Evolutionary conservation across 371 early-diverging fungal genomes (phyloP), one percentile per base, ranked within the genome.

Genomic region (Dichotomocladium elegans): DNA sequence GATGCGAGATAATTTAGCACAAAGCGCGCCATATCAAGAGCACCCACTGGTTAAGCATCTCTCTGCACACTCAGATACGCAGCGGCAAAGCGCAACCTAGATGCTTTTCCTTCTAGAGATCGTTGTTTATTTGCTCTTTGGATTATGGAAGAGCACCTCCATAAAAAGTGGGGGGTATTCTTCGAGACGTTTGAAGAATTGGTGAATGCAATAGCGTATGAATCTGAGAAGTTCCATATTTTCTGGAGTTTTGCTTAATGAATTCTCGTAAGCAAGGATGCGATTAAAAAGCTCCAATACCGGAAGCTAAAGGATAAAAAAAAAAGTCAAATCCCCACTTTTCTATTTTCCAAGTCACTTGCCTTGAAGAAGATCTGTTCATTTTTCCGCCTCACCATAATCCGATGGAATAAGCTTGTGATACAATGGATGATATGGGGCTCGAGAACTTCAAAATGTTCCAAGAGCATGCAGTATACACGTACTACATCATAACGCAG

Each of bases 351-450:
- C n/a, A n/a, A 44, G 27, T 21, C 30, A 49, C 57, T 47, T 50
- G 76, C 79, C 74, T 79, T 77, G 60, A 70, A 89, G 48, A 88
- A 82, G 2, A 84, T 49, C 5, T 81, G 69, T 37, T 78, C 73
- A n/a, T 66, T 65, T 33, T 72, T 55, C 41, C 72, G 67, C 48
- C 83, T 85, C 17, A 90, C 83, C 55, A 83, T 84, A 10, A 88
- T 72, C 9, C 90, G 74, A 55, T 90, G 85, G 40, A 90, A 77
- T 68, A 88, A 68, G 7, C 64, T 71, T 1, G 83, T 74, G 2
- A 82, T 76, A 41, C 72, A 76, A 33, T 73, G 71, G 5, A 88
- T 47, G 28, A 70, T 66, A 9, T 72, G 66, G 5, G 75, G 75
- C 17, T 79, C 62, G 27, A 87, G 47, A 1, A 62, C 63, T 2